Conservation (phyloP, 2,329 filamentous ascomycete species). For the Davidsoniella neocaledoniae region DNA sequence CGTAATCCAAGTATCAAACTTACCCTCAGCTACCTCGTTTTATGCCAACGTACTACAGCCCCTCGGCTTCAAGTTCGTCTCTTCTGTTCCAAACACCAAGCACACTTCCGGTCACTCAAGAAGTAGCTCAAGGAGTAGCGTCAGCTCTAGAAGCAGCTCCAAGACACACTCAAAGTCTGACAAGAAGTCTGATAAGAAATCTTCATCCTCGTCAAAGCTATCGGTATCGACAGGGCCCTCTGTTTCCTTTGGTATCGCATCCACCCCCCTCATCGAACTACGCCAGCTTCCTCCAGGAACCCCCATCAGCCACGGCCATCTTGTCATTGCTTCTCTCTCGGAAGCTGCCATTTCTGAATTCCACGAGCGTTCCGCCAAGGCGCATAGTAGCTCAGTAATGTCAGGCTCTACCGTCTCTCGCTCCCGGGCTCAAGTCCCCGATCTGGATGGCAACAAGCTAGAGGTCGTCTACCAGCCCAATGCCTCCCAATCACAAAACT, state of each 20-base stretch:
- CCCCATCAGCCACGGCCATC: conserved; percentile 4
- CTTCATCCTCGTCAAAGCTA: neutral
- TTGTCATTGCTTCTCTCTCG: neutral
- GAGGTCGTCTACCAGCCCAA: conserved; percentile 49
- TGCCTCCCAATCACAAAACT: conserved; percentile 19
- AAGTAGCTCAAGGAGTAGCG: too few species aligned
- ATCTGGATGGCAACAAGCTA: conserved; percentile 72
- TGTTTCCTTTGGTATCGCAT: conserved; percentile 4
- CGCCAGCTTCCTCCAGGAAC: neutral
- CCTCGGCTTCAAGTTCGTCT: conserved; percentile 50
- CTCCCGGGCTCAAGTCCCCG: conserved; percentile 41
- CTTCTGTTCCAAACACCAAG: conserved; percentile 8
- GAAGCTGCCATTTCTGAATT: conserved; percentile 5
- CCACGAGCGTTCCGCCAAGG: neutral
- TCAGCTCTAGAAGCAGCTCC: neutral
- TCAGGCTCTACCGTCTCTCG: neutral
- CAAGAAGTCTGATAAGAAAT: neutral
- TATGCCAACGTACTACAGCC: conserved; percentile 66
- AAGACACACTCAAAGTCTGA: neutral
- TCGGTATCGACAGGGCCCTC: neutral
- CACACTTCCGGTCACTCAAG: too few species aligned
- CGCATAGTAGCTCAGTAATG: neutral
- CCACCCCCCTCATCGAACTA: conserved; percentile 3
- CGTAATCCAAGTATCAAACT: conserved; percentile 51
- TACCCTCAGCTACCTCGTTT: conserved; percentile 67